Evolutionary conservation across 1,139 yeast species (phyloP), one percentile per base, ranked within the genome.

Genomic region (Zygosaccharomyces pseudobailii): DNA sequence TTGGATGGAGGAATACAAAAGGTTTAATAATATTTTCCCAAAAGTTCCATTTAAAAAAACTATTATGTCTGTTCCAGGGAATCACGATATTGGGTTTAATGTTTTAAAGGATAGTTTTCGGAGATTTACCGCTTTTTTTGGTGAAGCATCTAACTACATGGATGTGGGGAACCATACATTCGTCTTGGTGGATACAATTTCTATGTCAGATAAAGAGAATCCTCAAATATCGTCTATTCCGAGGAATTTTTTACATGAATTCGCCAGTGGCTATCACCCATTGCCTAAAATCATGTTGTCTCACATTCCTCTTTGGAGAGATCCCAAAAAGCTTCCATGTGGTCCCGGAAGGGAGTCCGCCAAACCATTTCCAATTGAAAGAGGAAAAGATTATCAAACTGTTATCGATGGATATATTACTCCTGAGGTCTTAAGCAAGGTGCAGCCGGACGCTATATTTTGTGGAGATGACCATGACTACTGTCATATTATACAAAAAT

Each of bases 381-480:
- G 73, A 48, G 98, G 97, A 0, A 71, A 72, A 17, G 95, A 87
- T 61, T 87, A 84, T 61, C 92, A 87, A 63, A 87, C 95, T 0
- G 85, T 84, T 13, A 71, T 87, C 17, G 82, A 80, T 35, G 72
- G 76, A 25, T 77, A 76, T 4, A 60, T 84, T 4, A 73, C 92
- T 0, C 73, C 78, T 41, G 71, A 74, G 19, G 74, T 92, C 6
- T 65, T 92, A 35, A 61, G 72, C 4, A 67, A 68, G 3, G 63
- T 89, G 1, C 71, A 75, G 43, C 98, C 98, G 0, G 69, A 71
- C 17, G 69, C 84, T 6, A 74, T 87, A 1, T 87, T 89, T 62
- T 83, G 95, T 3, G 98, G 98, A 1, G 98, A 92, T 63, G 98
- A 92, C 63, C 98, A 92, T 68, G 98, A 92, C 65, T 90, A 88